Evolutionary conservation across 768 basidiomycete genomes (phyloP), one percentile per base, ranked within the genome.

Genomic region (Hericium coralloides): DNA sequence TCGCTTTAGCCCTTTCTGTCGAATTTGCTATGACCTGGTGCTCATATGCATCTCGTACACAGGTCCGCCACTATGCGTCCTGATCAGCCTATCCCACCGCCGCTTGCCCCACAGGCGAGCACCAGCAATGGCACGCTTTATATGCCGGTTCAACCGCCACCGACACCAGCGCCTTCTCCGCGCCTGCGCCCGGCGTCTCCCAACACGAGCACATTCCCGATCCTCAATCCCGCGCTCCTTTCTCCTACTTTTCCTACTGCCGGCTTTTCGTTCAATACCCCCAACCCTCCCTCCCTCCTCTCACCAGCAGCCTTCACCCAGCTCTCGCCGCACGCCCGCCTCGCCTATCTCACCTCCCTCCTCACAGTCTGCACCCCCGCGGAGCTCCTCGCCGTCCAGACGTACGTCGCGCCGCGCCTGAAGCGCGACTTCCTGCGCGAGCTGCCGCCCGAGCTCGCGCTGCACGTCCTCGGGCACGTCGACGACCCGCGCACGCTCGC

Each of bases 401-500:
- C 61, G 4, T 53, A 49, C 18, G 57, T 63, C 31, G 61, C 59
- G 5, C 61, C 61, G 9, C 57, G 58, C 52, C 59, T 60, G 37
- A 60, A 63, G 43, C 61, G 61, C 25, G 61, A 63, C 38, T 60
- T 63, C 43, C 59, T 63, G 17, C 48, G 55, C 37, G 59, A 60
- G 26, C 37, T 63, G 20, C 61, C 61, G 9, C 52, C 53, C 38
- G 61, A 63, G 23, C 61, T 63, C 37, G 57, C 59, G 15, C 59
- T 63, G 15, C 57, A 60, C 41, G 55, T 60, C 22, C 59, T 63
- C 52, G 52, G 36, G 37, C 58, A 58, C 52, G 43, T 63, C 37
- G 59, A 60, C 49, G 59, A 63, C 26, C 59, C 61, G 3, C 56
- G 55, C 5, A 58, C 61, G 1, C 55, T 63, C 25, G 47, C 52